Conservation (phyloP, 1,139 yeast species). For the Suhomyces bribrorum region DNA sequence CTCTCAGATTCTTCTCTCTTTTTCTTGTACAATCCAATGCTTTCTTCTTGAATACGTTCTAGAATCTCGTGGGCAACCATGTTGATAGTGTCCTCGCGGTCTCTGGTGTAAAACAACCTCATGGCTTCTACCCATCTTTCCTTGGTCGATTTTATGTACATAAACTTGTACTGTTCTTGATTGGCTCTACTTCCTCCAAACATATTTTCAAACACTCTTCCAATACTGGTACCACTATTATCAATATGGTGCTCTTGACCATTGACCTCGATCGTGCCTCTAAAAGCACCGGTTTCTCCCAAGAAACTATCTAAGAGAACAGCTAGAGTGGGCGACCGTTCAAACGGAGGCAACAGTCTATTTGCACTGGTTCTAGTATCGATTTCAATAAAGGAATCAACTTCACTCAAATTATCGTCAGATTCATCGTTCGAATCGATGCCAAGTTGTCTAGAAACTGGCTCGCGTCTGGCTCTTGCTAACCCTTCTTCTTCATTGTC, state of each 20-base stretch:
- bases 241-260: conserved; percentile 13
- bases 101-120: conserved; percentile 45
- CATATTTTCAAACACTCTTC: conserved; percentile 14
- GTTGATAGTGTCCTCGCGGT: conserved; percentile 39
- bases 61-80: conserved; percentile 55
- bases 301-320: conserved; percentile 16
- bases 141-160: conserved; percentile 55
- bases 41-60: conserved; percentile 53
- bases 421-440: conserved; percentile 18
- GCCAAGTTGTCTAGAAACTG: conserved; percentile 4
- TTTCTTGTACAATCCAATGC: conserved; percentile 31
- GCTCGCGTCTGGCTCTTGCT: conserved; percentile 5
- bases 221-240: conserved; percentile 9
- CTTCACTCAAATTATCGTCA: conserved; percentile 24
- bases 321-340: conserved; percentile 13
- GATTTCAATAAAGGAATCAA: conserved; percentile 24
- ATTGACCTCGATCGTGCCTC: conserved; percentile 15
- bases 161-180: conserved; percentile 20
- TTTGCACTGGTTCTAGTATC: conserved; percentile 9
- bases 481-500: conserved; percentile 6
- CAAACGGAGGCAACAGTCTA: conserved; percentile 12
- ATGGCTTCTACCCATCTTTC: conserved; percentile 73
- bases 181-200: conserved; percentile 8
- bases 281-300: conserved; percentile 15
- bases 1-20: conserved; percentile 35